These are phyloP conservation scores for Kuraishia ogatae DNA, from an alignment of 805 yeast species.

Conservation along the genomic window DNA sequence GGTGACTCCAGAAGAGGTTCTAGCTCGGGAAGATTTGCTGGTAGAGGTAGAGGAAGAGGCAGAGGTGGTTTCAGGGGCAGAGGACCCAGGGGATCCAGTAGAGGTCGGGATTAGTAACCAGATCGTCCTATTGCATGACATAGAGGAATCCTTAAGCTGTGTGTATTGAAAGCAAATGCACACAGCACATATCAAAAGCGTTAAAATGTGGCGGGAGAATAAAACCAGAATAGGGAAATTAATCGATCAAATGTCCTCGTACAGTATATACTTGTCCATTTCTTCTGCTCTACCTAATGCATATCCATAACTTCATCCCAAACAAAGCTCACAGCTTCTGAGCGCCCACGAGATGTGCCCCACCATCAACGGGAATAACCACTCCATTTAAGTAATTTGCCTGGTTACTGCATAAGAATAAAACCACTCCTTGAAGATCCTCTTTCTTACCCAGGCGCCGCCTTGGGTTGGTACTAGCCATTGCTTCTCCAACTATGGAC, in stretches of 20 bases:
- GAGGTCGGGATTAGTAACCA: background rate
- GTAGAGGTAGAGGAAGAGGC: slow-evolving; percentile 4
- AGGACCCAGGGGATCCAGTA: slow-evolving; percentile 1
- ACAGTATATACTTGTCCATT: background rate
- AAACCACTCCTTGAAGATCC: slow-evolving; percentile 46
- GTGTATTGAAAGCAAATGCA: background rate
- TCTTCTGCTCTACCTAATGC: background rate
- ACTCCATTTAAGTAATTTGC: slow-evolving; percentile 58
- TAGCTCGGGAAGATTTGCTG: background rate
- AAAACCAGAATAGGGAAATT: background rate
- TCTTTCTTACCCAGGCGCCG: slow-evolving; percentile 52
- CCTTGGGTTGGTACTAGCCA: slow-evolving; percentile 47
- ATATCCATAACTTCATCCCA: background rate
- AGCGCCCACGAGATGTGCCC: slow-evolving; percentile 35
- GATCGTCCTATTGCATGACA: too few relatives aligned
- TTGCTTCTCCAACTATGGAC: slow-evolving; percentile 35
- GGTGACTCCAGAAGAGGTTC: background rate
- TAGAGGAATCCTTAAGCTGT: background rate
- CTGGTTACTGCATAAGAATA: slow-evolving; percentile 49
- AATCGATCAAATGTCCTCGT: background rate
- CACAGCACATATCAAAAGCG: background rate
- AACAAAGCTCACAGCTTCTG: background rate
- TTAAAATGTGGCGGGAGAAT: background rate
- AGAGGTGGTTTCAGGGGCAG: slow-evolving; percentile 12
- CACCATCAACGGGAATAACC: slow-evolving; percentile 67